Conservation (phyloP, 108 stramenopile species). For the Cyclotella distinguenda region DNA sequence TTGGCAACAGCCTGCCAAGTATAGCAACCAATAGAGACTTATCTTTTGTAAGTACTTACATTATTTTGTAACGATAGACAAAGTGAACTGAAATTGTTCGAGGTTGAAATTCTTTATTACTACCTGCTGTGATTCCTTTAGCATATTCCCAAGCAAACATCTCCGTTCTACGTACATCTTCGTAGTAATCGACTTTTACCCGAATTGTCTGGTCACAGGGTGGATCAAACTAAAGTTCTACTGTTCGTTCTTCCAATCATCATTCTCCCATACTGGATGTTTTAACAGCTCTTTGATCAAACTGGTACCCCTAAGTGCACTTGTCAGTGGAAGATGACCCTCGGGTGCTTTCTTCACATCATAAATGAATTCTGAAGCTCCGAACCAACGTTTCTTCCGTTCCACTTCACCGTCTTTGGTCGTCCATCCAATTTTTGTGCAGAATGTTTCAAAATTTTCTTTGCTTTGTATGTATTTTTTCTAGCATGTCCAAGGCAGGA, state of each 20-base stretch:
- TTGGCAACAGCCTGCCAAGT: too few relatives aligned
- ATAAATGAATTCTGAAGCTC: constrained; percentile 94
- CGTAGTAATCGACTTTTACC: too few relatives aligned
- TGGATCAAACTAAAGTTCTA: constrained; percentile 19
- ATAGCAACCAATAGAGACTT: too few relatives aligned
- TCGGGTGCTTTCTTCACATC: constrained; percentile 93
- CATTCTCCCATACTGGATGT: constrained; percentile 94
- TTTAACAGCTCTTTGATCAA: constrained; percentile 87
- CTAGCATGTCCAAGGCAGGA: constrained; percentile 22
- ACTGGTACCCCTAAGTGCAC: constrained; percentile 92
- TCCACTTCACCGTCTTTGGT: constrained; percentile 92
- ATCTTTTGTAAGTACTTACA: too few relatives aligned
- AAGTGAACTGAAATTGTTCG: too few relatives aligned
- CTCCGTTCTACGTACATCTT: too few relatives aligned
- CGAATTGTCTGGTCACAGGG: too few relatives aligned
- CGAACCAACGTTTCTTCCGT: constrained; percentile 96
- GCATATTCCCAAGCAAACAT: too few relatives aligned
- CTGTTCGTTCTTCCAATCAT: constrained; percentile 93
- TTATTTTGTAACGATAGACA: too few relatives aligned
- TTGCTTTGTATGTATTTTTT: constrained; percentile 84
- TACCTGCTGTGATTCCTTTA: too few relatives aligned
- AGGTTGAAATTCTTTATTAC: too few relatives aligned
- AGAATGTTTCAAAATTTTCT: constrained; percentile 93
- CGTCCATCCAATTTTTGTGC: constrained; percentile 95
- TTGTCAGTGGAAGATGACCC: constrained; percentile 95